A percentile compares a stretch with the other conserved stretches of the same genome.
Conservation (phyloP, 2,329 filamentous ascomycete species). For the Neofusicoccum parvum region DNA sequence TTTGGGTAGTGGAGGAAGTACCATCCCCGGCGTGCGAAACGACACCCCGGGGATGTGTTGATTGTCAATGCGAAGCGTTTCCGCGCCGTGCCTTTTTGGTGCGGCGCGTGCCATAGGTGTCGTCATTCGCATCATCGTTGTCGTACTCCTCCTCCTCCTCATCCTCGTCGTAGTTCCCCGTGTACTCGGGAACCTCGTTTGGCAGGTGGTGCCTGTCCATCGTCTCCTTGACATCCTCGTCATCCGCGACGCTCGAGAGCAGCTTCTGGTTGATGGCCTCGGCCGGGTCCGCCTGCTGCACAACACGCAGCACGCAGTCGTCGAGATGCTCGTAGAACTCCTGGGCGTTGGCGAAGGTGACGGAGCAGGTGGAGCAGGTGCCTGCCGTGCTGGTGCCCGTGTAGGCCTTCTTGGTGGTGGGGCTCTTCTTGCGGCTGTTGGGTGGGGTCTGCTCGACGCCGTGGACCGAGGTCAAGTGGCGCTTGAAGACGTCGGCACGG, state of each 20-base stretch:
- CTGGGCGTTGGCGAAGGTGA: constrained; percentile 61
- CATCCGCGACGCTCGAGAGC: constrained; percentile 43
- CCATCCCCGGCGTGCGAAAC: constrained; percentile 38
- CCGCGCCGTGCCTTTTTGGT: constrained; percentile 51
- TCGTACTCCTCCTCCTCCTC: constrained; percentile 61
- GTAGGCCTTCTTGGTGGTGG: constrained; percentile 63
- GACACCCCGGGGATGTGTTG: constrained; percentile 54
- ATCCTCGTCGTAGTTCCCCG: constrained; percentile 74
- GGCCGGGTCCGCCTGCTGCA: constrained; percentile 48
- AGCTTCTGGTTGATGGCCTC: constrained; percentile 48
- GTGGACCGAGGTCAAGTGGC: constrained; percentile 87
- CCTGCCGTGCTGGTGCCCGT: constrained; percentile 77
- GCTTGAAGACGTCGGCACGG: constrained; percentile 92
- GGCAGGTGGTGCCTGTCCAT: constrained; percentile 42
- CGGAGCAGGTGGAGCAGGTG: constrained; percentile 84
- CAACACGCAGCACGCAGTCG: constrained; percentile 63
- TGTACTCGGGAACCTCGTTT: constrained; percentile 90
- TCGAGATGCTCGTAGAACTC: constrained; percentile 77
- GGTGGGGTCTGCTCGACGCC: constrained; percentile 90
- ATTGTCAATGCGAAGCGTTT: constrained; percentile 49
- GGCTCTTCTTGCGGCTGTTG: constrained; percentile 79
- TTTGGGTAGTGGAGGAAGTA: constrained; percentile 30
- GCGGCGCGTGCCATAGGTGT: constrained; percentile 54
- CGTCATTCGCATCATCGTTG: constrained; percentile 55
- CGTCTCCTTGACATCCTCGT: constrained; percentile 42